These are phyloP conservation scores for Claviceps arundinis DNA, from an alignment of 2,329 filamentous ascomycete species.

Conservation along the genomic window DNA sequence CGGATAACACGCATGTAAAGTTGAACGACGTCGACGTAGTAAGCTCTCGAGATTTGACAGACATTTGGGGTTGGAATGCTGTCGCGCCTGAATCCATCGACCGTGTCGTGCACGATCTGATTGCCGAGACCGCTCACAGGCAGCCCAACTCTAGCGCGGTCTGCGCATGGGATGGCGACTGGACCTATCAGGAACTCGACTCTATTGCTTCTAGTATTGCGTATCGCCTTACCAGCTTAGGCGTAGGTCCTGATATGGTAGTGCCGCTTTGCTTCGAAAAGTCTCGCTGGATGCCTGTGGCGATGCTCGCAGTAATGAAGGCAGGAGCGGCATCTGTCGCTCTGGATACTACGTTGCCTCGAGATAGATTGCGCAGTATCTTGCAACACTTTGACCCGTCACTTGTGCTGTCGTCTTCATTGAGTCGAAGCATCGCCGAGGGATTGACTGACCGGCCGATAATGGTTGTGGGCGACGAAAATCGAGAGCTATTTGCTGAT, in stretches of 20 bases:
- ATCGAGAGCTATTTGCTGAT: not conserved
- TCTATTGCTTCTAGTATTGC: conserved; percentile 4
- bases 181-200: conserved; percentile 13
- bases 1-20: not conserved
- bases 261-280: conserved; percentile 13
- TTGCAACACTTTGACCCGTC: conserved; percentile 2
- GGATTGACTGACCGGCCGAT: not conserved
- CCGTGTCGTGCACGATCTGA: conserved; percentile 11
- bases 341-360: conserved; percentile 13
- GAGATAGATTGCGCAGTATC: conserved; percentile 7
- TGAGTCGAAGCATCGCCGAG: not conserved
- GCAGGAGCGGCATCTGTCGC: conserved; percentile 16
- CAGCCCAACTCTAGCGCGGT: conserved; percentile 10
- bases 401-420: conserved; percentile 1
- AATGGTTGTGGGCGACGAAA: not conserved
- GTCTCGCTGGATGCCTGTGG: conserved; percentile 10
- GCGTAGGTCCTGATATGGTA: conserved; percentile 9
- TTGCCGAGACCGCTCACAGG: conserved; percentile 5
- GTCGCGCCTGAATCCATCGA: conserved; percentile 5
- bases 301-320: conserved; percentile 15
- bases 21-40: conserved; percentile 1
- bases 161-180: conserved; percentile 14
- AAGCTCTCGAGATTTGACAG: not conserved
- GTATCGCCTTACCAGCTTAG: conserved; percentile 4
- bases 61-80: conserved; percentile 10